Percentiles rank a stretch among this genome's conserved stretches.
Evolutionary conservation across 371 early-diverging fungal species (phyloP).

Genomic region (Mortierella sp.): DNA sequence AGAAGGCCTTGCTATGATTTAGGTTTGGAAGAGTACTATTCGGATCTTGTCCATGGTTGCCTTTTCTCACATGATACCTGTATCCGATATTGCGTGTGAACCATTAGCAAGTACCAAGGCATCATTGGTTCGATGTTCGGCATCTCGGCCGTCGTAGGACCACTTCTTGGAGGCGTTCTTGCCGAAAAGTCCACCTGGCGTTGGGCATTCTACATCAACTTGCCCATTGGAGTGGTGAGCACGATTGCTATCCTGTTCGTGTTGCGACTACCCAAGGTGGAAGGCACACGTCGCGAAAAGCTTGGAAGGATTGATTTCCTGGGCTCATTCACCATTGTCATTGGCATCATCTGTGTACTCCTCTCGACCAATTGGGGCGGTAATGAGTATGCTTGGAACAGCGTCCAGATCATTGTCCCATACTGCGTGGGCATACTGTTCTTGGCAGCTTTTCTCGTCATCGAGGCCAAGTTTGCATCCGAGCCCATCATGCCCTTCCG

Average conservation of each 20-base stretch:
- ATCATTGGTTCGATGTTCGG: conserved; percentile 59
- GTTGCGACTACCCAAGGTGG: conserved; percentile 54
- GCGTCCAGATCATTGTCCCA: conserved; percentile 69
- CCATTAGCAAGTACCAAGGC: conserved; percentile 57
- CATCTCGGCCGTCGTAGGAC: conserved; percentile 59
- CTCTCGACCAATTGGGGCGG: conserved; percentile 61
- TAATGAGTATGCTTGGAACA: conserved; percentile 63
- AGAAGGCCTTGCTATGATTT: no score
- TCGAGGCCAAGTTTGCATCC: conserved; percentile 62
- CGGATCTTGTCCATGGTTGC: not conserved
- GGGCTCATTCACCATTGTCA: conserved; percentile 61
- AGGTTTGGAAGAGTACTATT: no score
- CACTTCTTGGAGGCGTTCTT: conserved; percentile 64
- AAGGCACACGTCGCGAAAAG: conserved; percentile 49
- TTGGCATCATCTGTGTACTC: conserved; percentile 59
- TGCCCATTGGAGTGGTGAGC: conserved; percentile 67
- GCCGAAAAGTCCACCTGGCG: conserved; percentile 62
- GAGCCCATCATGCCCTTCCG: conserved; percentile 69
- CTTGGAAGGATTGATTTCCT: conserved; percentile 68
- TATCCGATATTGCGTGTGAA: not conserved
- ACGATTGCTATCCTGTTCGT: conserved; percentile 56
- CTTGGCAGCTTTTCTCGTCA: conserved; percentile 52
- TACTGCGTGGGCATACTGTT: conserved; percentile 61
- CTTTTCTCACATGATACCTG: not conserved
- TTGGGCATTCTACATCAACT: conserved; percentile 68